phyloP scores from a whole-genome alignment of 2,329 filamentous ascomycete genomes.

The Paradendryphiella salina region DNA sequence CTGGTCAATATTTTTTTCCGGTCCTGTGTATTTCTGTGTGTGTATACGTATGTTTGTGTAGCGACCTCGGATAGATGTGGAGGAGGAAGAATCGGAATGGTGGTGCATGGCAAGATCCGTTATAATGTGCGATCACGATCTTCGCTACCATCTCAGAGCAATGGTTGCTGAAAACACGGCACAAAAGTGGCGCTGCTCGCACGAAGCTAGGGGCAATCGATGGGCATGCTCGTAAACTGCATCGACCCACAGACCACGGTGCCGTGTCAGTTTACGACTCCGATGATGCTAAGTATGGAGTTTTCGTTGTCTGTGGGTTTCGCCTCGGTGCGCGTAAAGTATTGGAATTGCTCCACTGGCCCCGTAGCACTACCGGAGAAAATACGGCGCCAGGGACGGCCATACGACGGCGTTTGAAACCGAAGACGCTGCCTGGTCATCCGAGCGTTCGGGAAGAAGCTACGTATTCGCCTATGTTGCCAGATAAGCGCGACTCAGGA shows the following conservation, averaged over 20 bases:
- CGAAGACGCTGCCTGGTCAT: constrained; percentile 2
- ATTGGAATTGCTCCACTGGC: constrained; percentile 7
- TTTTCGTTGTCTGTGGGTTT: constrained; percentile 7
- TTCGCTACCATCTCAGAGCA: no score
- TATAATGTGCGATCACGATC: no score
- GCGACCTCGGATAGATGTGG: no score
- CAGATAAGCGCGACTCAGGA: constrained; percentile 4
- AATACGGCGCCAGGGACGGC: constrained; percentile 9
- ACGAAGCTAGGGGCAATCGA: no score
- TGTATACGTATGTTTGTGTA: not conserved
- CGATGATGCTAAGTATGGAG: constrained; percentile 8
- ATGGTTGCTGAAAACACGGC: no score
- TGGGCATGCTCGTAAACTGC: constrained; percentile 1
- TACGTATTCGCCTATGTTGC: constrained; percentile 2
- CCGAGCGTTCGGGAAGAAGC: constrained; percentile 4
- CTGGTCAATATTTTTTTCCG: not conserved
- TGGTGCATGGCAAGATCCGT: no score
- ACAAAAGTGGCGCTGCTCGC: no score
- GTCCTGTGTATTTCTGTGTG: not conserved
- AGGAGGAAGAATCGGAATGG: no score
- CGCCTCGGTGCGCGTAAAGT: constrained; percentile 4
- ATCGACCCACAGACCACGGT: not conserved
- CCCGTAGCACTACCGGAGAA: constrained; percentile 12
- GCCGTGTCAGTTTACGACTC: constrained; percentile 4
- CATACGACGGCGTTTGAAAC: constrained; percentile 9